A percentile compares a stretch with the other conserved stretches of the same genome.
These are phyloP conservation scores for Seiridium cupressi DNA, from an alignment of 2,329 filamentous ascomycete genomes.

Conservation along the genomic window DNA sequence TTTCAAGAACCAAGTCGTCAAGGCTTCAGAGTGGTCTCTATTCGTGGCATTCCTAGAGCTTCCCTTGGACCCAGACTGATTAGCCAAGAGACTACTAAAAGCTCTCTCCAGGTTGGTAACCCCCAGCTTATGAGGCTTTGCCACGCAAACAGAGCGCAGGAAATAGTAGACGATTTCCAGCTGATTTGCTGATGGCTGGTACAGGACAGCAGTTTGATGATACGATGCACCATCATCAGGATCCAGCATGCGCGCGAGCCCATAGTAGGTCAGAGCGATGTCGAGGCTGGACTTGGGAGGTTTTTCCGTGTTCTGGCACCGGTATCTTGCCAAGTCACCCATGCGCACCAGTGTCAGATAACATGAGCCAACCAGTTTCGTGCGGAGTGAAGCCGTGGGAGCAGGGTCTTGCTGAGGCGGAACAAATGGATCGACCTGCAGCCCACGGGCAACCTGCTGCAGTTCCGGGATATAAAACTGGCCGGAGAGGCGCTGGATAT, in stretches of 20 bases:
- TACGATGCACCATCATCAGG: constrained; percentile 79
- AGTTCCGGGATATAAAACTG: constrained; percentile 55
- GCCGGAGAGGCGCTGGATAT: constrained; percentile 72
- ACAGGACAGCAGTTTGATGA: constrained; percentile 88
- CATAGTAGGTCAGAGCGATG: constrained; percentile 79
- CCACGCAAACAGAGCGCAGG: constrained; percentile 76
- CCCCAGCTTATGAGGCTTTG: constrained; percentile 73
- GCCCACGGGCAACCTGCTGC: constrained; percentile 38
- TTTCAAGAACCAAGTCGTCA: constrained; percentile 80
- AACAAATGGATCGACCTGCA: constrained; percentile 41
- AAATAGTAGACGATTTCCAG: constrained; percentile 86
- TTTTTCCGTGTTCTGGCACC: constrained; percentile 70
- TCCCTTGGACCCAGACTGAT: constrained; percentile 30
- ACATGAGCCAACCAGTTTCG: constrained; percentile 69
- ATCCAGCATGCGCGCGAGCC: constrained; percentile 74
- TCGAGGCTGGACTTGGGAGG: constrained; percentile 68
- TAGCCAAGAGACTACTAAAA: constrained; percentile 60
- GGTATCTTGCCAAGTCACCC: constrained; percentile 87
- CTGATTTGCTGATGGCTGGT: constrained; percentile 73
- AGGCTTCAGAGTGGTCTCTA: constrained; percentile 59
- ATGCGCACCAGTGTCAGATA: constrained; percentile 82
- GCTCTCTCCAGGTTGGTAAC: constrained; percentile 75
- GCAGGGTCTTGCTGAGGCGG: constrained; percentile 42
- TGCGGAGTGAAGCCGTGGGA: constrained; percentile 43
- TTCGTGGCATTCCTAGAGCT: constrained; percentile 29